Evolutionary conservation across 768 basidiomycete genomes (phyloP).

Genomic region (Pleurotus djamor): DNA sequence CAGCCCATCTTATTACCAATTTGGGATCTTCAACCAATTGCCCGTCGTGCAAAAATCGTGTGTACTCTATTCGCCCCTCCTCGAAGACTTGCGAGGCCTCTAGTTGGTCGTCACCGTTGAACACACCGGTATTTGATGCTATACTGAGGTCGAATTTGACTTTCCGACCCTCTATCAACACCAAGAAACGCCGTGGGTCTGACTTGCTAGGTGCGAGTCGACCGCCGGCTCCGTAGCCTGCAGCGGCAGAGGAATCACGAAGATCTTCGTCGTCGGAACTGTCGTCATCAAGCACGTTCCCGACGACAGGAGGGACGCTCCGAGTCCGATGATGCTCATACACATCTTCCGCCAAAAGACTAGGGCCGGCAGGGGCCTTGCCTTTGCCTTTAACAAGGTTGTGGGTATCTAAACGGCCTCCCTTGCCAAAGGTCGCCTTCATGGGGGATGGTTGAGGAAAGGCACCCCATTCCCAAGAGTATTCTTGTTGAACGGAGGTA

Average conservation of each 20-base stretch:
- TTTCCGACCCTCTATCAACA: slow-evolving; percentile 57
- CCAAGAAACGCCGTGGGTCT: slow-evolving; percentile 62
- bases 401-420: slow-evolving; percentile 27
- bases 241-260: slow-evolving; percentile 16
- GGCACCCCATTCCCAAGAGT: slow-evolving; percentile 94
- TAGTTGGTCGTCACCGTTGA: slow-evolving; percentile 40
- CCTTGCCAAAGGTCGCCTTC: slow-evolving; percentile 48
- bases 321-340: slow-evolving; percentile 7
- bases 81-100: slow-evolving; percentile 58
- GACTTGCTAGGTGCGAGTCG: slow-evolving; percentile 53
- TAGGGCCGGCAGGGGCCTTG: slow-evolving; percentile 16
- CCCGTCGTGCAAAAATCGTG: slow-evolving; percentile 64
- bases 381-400: slow-evolving; percentile 23
- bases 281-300: slow-evolving; percentile 11
- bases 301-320: slow-evolving; percentile 12
- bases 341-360: slow-evolving; percentile 11
- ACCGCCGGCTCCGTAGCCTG: slow-evolving; percentile 43
- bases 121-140: slow-evolving; percentile 29
- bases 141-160: slow-evolving; percentile 78
- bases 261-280: slow-evolving; percentile 23
- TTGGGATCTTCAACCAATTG: slow-evolving; percentile 55
- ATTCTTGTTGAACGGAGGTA: slow-evolving; percentile 57
- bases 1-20: slow-evolving; percentile 75
- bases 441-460: slow-evolving; percentile 81
- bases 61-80: slow-evolving; percentile 60